These are phyloP conservation scores for Plasmodium cynomolgi DNA, from an alignment of 169 alveolate species.

Conservation along the genomic window DNA sequence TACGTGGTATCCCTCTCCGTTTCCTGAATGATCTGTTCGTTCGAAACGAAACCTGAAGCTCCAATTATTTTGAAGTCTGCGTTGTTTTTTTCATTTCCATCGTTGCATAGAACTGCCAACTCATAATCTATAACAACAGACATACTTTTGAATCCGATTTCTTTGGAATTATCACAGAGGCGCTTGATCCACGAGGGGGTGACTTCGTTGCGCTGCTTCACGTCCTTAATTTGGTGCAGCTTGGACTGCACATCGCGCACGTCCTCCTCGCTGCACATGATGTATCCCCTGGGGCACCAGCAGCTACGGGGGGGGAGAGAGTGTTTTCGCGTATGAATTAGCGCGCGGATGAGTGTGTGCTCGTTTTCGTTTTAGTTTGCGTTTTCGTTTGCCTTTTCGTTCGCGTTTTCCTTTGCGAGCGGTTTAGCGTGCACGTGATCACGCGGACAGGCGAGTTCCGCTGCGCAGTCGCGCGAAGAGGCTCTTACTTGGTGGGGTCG, in stretches of 20 bases:
- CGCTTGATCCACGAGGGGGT: slow-evolving; percentile 60
- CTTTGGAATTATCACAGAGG: slow-evolving; percentile 53
- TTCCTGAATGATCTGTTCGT: slow-evolving; percentile 3
- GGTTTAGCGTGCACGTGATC: neutral
- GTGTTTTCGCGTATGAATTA: neutral
- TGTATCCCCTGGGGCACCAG: slow-evolving; percentile 76
- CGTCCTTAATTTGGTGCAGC: slow-evolving; percentile 14
- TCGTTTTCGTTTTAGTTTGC: no score
- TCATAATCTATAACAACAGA: slow-evolving; percentile 72
- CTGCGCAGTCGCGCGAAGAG: no score
- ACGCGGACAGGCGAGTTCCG: neutral
- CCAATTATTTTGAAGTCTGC: slow-evolving; percentile 65
- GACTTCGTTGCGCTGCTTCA: neutral
- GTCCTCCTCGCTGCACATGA: slow-evolving; percentile 73
- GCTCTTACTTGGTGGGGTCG: slow-evolving; percentile 31
- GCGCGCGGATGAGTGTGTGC: neutral
- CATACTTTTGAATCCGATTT: slow-evolving; percentile 62
- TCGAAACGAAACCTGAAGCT: slow-evolving; percentile 49
- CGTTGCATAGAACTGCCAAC: slow-evolving; percentile 55
- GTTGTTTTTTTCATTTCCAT: neutral
- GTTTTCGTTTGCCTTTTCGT: no score
- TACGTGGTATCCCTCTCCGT: slow-evolving; percentile 15
- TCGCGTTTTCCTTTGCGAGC: no score
- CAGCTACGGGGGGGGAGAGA: slow-evolving; percentile 16
- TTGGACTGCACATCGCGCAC: slow-evolving; percentile 49